Conservation (phyloP, 2,329 filamentous ascomycete species). For the Fusarium illudens region DNA sequence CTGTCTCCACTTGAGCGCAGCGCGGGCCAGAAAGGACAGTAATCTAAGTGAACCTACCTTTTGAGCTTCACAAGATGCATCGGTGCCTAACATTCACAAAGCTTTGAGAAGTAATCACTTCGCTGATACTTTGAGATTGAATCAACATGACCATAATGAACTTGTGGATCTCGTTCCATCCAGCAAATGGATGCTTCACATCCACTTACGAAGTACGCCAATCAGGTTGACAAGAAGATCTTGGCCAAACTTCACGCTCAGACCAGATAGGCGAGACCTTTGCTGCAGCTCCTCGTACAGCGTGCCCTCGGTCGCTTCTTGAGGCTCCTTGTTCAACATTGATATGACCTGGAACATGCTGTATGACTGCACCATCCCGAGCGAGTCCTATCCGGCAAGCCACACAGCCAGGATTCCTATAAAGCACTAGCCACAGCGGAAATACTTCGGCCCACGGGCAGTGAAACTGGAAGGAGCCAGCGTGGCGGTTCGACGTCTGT, state of each 20-base stretch:
- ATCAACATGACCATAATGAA: background rate
- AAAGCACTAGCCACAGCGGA: slow-evolving; percentile 18
- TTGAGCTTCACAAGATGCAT: background rate
- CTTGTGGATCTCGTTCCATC: background rate
- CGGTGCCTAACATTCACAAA: background rate
- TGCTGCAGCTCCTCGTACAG: background rate
- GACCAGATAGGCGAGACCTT: background rate
- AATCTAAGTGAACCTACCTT: background rate
- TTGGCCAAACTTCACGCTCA: background rate
- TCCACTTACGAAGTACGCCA: background rate
- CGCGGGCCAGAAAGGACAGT: background rate
- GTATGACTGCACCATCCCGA: background rate
- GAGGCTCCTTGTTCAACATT: background rate
- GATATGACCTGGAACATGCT: slow-evolving; percentile 11
- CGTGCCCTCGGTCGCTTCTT: background rate
- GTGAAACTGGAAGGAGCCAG: slow-evolving; percentile 23
- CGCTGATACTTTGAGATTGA: background rate
- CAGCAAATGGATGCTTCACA: background rate
- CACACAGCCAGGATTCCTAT: slow-evolving; percentile 9
- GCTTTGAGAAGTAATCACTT: background rate
- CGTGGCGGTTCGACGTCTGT: slow-evolving; percentile 31
- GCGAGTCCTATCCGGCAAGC: background rate
- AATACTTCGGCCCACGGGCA: slow-evolving; percentile 21
- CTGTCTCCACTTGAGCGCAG: slow-evolving; percentile 19
- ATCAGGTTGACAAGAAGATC: background rate